Base-by-base conservation (phyloP, 225 moss, liverwort and hornwort species). In the Polytrichum formosum region DNA sequence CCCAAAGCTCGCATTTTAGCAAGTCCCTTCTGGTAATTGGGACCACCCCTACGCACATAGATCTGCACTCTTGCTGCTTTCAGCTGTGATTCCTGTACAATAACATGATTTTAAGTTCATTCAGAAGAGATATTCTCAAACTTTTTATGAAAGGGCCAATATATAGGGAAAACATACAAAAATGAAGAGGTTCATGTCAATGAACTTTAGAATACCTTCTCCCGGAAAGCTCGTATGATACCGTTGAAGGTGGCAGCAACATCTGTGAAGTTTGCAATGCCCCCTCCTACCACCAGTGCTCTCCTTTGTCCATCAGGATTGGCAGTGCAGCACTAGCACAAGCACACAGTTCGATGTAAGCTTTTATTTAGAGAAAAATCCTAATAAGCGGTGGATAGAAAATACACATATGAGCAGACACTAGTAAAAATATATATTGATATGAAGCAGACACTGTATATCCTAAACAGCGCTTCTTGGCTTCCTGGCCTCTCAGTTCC, bases 181-280 rank as follows among this genome's bases (percentile, higher is more conserved):
- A 7, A 2, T 26, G 26, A 63, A 63, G 9, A 63, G 7, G 17
- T 63, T 63, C 26, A 26, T 63, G 27, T 26, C 18, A 26, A 63
- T 28, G 28, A 0, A 0, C 27, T 18, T 4, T 18, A 6, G 6
- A 28, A 28, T 80, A 93, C 96, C 96, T 96, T 97, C 80, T 97
- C 96, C 53, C 89, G 87, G 54, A 97, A 79, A 1, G 96, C 96
- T 69, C 92, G 90, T 70, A 97, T 97, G 19, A 97, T 97, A 62
- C 96, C 94, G 78, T 67, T 91, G 66, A 97, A 97, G 22, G 96
- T 97, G 26, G 96, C 92, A 62, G 96, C 96, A 58, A 97, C 96
- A 55, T 97, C 96, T 26, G 96, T 97, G 78, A 97, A 97, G 80
- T 97, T 97, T 64, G 96, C 96, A 76, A 97, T 97, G 53, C 96